These are phyloP conservation scores for Flaveria floridana DNA, from an alignment of 140 eudicot genomes.

Conservation along the genomic window DNA sequence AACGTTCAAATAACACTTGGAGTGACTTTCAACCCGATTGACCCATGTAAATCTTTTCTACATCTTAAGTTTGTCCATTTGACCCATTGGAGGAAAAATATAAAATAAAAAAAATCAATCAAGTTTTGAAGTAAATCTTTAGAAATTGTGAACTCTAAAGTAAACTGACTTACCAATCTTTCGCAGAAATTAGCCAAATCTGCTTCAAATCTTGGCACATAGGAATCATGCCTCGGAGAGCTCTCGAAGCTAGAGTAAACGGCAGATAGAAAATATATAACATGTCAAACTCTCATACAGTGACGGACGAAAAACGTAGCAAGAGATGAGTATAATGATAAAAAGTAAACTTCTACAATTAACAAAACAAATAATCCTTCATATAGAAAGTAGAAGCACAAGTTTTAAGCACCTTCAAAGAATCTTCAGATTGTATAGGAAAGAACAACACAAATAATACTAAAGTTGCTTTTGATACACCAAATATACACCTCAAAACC, in stretches of 20 bases:
- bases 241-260: slow-evolving; percentile 67
- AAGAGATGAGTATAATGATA: slow-evolving; percentile 7
- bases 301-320: not conserved
- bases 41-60: not conserved
- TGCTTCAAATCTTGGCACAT: slow-evolving; percentile 92
- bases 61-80: not conserved
- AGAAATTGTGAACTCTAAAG: not conserved
- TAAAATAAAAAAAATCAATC: not conserved
- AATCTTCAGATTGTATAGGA: not conserved
- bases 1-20: not conserved
- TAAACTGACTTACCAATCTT: slow-evolving; percentile 61
- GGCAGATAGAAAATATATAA: slow-evolving; percentile 10
- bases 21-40: not conserved
- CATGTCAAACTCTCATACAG: slow-evolving; percentile 10
- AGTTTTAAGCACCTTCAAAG: not conserved
- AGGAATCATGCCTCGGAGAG: slow-evolving; percentile 91
- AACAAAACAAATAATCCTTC: not conserved
- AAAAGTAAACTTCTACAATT: slow-evolving; percentile 8
- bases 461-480: not conserved
- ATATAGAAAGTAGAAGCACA: not conserved
- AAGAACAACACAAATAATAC: not conserved
- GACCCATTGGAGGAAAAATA: not conserved
- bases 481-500: not conserved
- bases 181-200: slow-evolving; percentile 94
- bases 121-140: not conserved